Evolutionary conservation across 2,329 filamentous ascomycete genomes (phyloP), one percentile per base, ranked within the genome.

Genomic region (Esteya vermicola): DNA sequence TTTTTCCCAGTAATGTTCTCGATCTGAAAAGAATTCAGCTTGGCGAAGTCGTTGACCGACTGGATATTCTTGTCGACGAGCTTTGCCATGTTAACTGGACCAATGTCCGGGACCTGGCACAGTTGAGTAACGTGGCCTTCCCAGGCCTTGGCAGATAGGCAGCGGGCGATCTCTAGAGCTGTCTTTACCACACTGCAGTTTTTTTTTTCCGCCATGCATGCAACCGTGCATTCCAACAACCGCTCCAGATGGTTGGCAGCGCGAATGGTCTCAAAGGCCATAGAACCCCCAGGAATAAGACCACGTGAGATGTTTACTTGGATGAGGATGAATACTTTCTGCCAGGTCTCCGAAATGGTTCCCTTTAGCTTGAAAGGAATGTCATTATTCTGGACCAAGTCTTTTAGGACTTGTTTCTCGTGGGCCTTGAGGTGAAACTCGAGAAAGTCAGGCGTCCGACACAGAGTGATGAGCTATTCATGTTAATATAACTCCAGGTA

Each of bases 111-210:
- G 2, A 98, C 69, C 55, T 96, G 89, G 44, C 81, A 81, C 52
- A 98, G 70, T 48, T 95, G 83, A 19, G 81, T 66, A 1, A 83
- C 74, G 3, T 78, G 82, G 26, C 81, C 77, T 51, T 98, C 91
- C 91, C 88, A 94, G 1, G 68, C 65, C 2, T 71, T 73, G 2
- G 86, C 82, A 19, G 75, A 71, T 38, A 96, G 61, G 47, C 84
- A 85, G 42, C 89, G 71, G 36, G 81, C 71, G 6, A 96, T 68
- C 51, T 89, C 81, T 2, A 96, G 67, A 6, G 81, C 81, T 45
- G 78, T 76, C 22, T 71, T 71, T 2, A 76, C 68, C 2, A 80
- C 71, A 5, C n/a, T n/a, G n/a, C n/a, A n/a, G n/a, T n/a, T 75
- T 57, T 0, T 83, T 78, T 54, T 96, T 85, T 1, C 44, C 46